phyloP scores from a whole-genome alignment of 2,329 filamentous ascomycete genomes.

The Calonectria multiphialidica region DNA sequence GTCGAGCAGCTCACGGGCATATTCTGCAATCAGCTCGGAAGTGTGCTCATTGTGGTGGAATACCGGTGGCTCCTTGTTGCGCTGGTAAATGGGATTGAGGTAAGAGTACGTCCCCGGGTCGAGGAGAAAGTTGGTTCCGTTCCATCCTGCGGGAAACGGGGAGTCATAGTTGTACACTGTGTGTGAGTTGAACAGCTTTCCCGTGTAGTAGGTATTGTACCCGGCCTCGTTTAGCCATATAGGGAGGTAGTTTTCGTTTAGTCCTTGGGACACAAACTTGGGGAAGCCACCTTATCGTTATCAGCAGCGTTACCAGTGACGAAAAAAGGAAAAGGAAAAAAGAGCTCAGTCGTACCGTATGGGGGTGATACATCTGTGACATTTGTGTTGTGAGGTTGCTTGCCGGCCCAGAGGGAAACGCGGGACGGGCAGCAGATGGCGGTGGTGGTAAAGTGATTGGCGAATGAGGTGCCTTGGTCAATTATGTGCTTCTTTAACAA shows the following conservation, averaged over 20 bases:
- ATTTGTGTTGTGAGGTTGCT: constrained; percentile 77
- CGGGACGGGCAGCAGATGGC: constrained; percentile 77
- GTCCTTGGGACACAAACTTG: constrained; percentile 74
- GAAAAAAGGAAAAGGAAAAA: too few relatives aligned
- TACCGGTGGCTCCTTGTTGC: constrained; percentile 52
- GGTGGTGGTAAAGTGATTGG: constrained; percentile 75
- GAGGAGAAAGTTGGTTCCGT: constrained; percentile 52
- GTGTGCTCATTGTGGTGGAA: constrained; percentile 50
- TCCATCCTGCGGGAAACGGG: constrained; percentile 70
- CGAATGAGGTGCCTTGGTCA: constrained; percentile 69
- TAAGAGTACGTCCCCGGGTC: constrained; percentile 56
- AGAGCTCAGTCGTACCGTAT: constrained; percentile 54
- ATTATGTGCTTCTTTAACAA: constrained; percentile 66
- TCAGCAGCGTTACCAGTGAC: constrained; percentile 11
- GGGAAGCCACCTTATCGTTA: constrained; percentile 61
- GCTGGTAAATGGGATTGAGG: constrained; percentile 62
- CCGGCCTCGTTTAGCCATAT: constrained; percentile 78
- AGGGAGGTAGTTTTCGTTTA: constrained; percentile 76
- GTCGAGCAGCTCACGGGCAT: constrained; percentile 71
- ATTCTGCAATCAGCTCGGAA: constrained; percentile 70
- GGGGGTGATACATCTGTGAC: constrained; percentile 69
- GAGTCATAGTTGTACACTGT: constrained; percentile 70
- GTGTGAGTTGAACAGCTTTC: constrained; percentile 79
- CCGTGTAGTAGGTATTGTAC: constrained; percentile 79
- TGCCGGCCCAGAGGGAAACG: constrained; percentile 74